phyloP scores from a whole-genome alignment of 2,329 filamentous ascomycete genomes.

The Penicillium hordei region DNA sequence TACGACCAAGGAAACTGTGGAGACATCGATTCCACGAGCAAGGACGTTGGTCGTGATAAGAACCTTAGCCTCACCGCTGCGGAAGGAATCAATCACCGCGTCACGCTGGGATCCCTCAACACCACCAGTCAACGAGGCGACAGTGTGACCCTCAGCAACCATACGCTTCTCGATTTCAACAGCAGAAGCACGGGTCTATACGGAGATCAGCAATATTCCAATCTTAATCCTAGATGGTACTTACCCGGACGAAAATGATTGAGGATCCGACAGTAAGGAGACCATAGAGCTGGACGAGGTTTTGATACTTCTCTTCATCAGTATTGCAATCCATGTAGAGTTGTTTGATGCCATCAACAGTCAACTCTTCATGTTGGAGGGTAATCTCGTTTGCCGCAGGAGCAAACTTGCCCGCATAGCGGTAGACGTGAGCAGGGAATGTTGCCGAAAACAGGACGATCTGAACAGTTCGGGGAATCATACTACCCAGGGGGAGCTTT shows the following conservation, averaged over 20 bases:
- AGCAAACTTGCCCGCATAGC: constrained; percentile 80
- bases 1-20: constrained; percentile 95
- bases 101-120: constrained; percentile 84
- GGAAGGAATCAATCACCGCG: constrained; percentile 79
- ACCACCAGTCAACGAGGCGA: constrained; percentile 84
- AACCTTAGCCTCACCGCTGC: constrained; percentile 83
- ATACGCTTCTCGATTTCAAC: constrained; percentile 82
- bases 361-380: constrained; percentile 85
- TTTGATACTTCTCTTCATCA: constrained; percentile 80
- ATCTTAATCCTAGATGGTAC: constrained; percentile 21
- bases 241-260: constrained; percentile 93
- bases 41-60: constrained; percentile 97
- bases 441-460: constrained; percentile 95
- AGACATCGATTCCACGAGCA: constrained; percentile 88
- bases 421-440: constrained; percentile 79
- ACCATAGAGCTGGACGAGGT: constrained; percentile 89
- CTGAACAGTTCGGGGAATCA: constrained; percentile 74
- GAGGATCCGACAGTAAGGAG: constrained; percentile 96
- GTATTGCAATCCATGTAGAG: constrained; percentile 92
- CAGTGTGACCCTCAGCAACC: constrained; percentile 84
- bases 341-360: constrained; percentile 94
- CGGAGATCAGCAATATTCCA: constrained; percentile 20
- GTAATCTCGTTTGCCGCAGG: constrained; percentile 84
- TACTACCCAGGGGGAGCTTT: constrained; percentile 46
- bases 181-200: constrained; percentile 79